Conservation (phyloP, 2,329 filamentous ascomycete genomes). For the Fusarium coffeatum region DNA sequence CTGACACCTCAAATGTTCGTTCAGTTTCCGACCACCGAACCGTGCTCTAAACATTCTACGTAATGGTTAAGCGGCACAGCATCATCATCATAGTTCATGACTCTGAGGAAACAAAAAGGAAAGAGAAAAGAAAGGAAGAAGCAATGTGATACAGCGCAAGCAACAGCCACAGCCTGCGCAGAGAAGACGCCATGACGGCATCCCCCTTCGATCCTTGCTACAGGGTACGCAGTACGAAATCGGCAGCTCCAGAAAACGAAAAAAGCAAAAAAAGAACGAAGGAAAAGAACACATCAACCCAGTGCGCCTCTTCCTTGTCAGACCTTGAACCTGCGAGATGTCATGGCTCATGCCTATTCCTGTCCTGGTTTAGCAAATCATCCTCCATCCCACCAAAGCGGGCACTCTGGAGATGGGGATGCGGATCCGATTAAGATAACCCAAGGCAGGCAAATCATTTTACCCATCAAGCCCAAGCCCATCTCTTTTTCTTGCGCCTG, state of each 20-base stretch:
- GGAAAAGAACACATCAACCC: not conserved
- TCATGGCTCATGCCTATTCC: constrained; percentile 29
- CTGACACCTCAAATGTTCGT: constrained; percentile 20
- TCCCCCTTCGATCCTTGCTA: constrained; percentile 22
- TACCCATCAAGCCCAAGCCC: not conserved
- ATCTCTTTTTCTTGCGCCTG: not conserved
- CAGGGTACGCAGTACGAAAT: constrained; percentile 26
- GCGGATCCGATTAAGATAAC: constrained; percentile 23
- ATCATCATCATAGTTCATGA: constrained; percentile 28
- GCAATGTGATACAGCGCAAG: constrained; percentile 27
- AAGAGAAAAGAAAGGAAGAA: constrained; percentile 20
- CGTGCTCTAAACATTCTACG: constrained; percentile 20
- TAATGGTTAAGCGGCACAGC: constrained; percentile 29
- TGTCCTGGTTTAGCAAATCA: not conserved
- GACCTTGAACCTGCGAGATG: constrained; percentile 11
- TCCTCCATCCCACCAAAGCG: constrained; percentile 21
- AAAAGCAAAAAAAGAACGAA: not conserved
- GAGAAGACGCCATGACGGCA: constrained; percentile 34
- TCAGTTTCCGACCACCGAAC: constrained; percentile 12
- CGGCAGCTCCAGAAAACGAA: constrained; percentile 16
- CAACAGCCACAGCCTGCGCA: not conserved
- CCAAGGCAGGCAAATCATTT: constrained; percentile 26
- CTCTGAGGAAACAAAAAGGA: constrained; percentile 23
- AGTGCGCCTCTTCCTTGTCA: constrained; percentile 1
- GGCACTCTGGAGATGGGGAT: constrained; percentile 19